A percentile compares a stretch with the other conserved stretches of the same genome.
Evolutionary conservation across 306 rosid species (phyloP).

Genomic region (Rosa persica): DNA sequence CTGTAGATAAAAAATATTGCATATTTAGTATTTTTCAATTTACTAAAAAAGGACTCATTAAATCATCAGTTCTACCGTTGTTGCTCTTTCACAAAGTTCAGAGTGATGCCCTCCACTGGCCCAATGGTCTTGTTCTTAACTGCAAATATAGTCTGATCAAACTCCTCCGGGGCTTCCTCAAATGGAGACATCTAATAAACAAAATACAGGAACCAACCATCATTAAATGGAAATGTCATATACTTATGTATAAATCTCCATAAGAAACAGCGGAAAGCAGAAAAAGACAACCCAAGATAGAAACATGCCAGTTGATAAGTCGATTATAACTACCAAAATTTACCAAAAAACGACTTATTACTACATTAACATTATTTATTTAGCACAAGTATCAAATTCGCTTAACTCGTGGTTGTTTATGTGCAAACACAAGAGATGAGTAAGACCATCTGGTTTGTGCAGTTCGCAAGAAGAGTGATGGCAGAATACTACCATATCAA

Average conservation of each 20-base stretch:
- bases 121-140: conserved; percentile 57
- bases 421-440: conserved; percentile 1
- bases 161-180: conserved; percentile 89
- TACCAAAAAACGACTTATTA: not conserved
- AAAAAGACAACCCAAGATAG: not conserved
- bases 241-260: conserved; percentile 5
- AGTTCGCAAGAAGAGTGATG: not conserved
- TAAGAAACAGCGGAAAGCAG: not conserved
- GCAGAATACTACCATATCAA: conserved; percentile 3
- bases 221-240: not conserved
- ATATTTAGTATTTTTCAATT: not conserved
- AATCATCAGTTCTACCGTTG: conserved; percentile 53
- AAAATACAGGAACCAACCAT: conserved; percentile 26
- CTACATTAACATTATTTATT: not conserved
- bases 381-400: not conserved
- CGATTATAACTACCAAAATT: not conserved
- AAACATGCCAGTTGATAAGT: conserved; percentile 1
- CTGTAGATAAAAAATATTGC: not conserved
- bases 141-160: conserved; percentile 84
- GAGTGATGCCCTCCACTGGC: conserved; percentile 62
- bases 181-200: conserved; percentile 66
- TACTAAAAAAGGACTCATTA: not conserved
- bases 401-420: not conserved
- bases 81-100: conserved; percentile 69
- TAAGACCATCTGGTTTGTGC: conserved; percentile 3